Evolutionary conservation across 225 moss, liverwort and hornwort genomes (phyloP).

Genomic region (Straminergon stramineum): DNA sequence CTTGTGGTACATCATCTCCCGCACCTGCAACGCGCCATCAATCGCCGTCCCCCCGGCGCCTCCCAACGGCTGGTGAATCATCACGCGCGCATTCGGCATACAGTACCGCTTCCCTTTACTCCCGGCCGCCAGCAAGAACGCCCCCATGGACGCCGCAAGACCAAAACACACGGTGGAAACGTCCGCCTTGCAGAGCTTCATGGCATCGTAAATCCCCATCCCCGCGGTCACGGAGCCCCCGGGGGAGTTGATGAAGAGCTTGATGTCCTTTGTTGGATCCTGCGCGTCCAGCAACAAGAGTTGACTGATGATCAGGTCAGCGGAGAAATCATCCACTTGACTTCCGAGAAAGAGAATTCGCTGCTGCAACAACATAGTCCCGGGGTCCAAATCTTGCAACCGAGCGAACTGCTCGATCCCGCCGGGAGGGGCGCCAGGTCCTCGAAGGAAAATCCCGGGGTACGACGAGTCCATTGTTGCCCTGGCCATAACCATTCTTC

Average conservation of each 20-base stretch:
- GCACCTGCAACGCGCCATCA: conserved; percentile 84
- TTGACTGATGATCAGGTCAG: conserved; percentile 89
- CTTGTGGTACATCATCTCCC: conserved; percentile 99
- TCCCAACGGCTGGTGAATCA: conserved; percentile 98
- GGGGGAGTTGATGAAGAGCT: conserved; percentile 93
- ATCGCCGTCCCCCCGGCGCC: conserved; percentile 88
- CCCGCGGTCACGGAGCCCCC: conserved; percentile 97
- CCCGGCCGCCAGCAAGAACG: conserved; percentile 81
- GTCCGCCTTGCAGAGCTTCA: conserved; percentile 97
- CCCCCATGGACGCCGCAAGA: conserved; percentile 94
- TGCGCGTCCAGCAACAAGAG: conserved; percentile 81
- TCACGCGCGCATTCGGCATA: conserved; percentile 93
- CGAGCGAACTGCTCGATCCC: conserved; percentile 37
- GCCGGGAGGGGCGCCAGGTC: not conserved
- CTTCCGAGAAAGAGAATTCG: conserved; percentile 68
- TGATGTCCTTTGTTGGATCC: conserved; percentile 88
- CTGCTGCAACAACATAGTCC: conserved; percentile 65
- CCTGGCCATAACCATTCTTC: not conserved
- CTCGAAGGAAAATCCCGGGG: conserved; percentile 1
- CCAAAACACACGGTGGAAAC: conserved; percentile 94
- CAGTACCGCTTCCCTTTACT: conserved; percentile 89
- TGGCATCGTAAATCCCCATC: conserved; percentile 99
- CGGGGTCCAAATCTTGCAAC: conserved; percentile 75
- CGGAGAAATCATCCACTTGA: conserved; percentile 88
- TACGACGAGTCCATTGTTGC: not conserved